Percentiles rank a stretch among this genome's conserved stretches.
Conservation (phyloP, 2,329 filamentous ascomycete genomes). For the Fusarium nurragi region DNA sequence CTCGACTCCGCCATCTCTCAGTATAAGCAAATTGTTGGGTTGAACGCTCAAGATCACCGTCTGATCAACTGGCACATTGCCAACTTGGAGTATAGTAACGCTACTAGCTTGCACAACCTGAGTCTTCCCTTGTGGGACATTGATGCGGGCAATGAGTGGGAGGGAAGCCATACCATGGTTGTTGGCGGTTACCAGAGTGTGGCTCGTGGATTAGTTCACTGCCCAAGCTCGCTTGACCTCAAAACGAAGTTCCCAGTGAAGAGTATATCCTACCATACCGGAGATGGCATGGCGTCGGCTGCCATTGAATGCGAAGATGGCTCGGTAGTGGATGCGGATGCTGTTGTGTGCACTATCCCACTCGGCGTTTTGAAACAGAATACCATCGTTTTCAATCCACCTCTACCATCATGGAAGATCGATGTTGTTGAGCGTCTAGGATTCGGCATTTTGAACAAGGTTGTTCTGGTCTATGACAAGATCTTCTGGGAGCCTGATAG, state of each 20-base stretch:
- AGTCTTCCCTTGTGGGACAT: conserved; percentile 96
- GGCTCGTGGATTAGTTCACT: conserved; percentile 83
- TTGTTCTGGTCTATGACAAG: conserved; percentile 87
- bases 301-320: conserved; percentile 82
- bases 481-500: conserved; percentile 90
- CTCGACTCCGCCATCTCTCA: conserved; percentile 92
- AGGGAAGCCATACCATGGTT: conserved; percentile 92
- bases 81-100: conserved; percentile 97
- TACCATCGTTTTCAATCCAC: conserved; percentile 84
- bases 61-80: conserved; percentile 98
- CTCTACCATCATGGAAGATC: conserved; percentile 86
- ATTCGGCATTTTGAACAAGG: conserved; percentile 94
- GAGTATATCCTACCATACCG: conserved; percentile 71
- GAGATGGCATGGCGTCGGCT: conserved; percentile 58
- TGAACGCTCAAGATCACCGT: conserved; percentile 87
- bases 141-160: conserved; percentile 97
- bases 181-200: conserved; percentile 94
- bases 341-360: conserved; percentile 88
- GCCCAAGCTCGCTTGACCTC: conserved; percentile 80
- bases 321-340: conserved; percentile 80
- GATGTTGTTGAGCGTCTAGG: conserved; percentile 85
- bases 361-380: conserved; percentile 91
- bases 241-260: conserved; percentile 77
- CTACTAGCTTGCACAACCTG: conserved; percentile 84
- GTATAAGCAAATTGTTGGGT: conserved; percentile 82